Base-by-base conservation (phyloP, 257 asterid genomes). In the Fraxinus pennsylvanica region DNA sequence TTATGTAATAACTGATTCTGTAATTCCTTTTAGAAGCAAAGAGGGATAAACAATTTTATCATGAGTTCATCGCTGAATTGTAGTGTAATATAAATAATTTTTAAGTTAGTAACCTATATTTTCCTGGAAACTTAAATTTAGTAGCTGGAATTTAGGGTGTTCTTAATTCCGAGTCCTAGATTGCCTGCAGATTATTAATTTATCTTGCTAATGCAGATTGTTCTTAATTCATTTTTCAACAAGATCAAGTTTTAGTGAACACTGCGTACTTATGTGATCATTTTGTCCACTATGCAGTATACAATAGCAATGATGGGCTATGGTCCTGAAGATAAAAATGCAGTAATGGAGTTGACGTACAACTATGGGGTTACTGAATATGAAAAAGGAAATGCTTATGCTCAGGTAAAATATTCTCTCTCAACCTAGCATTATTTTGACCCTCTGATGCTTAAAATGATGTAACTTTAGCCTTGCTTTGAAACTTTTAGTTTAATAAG, bases 271-370 rank as follows among this genome's bases (percentile, higher is more conserved):
- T 21, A 74, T 4, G 22, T 32, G 75, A 75, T 17, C 13, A 14
- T 80, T 66, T 74, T 38, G 59, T 79, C 70, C 69, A 57, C 65
- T 81, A 29, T 83, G 86, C 82, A 89, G 94, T 89, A 89, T 80
- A 88, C 91, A 22, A 79, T 90, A 78, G 92, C 94, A 63, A 90
- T 90, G 86, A 74, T 90, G 89, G 92, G 94, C 74, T 88, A 86
- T 77, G 92, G 94, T 57, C 89, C 94, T 25, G 92, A 89, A 82
- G 94, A 89, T 59, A 83, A 85, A 77, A 88, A 25, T 82, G 88
- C 81, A 15, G 92, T 90, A 59, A 74, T 90, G 86, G 94, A 90
- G 82, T 81, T 90, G 78, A 90, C 94, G 30, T 90, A 88, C 80
- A 90, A 90, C 72, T 90, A 90, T 82, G 94, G 94, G 0, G 89